Evolutionary conservation across 129 eudicot species (phyloP).

Genomic region (sunflower (Helianthus annuus)): DNA sequence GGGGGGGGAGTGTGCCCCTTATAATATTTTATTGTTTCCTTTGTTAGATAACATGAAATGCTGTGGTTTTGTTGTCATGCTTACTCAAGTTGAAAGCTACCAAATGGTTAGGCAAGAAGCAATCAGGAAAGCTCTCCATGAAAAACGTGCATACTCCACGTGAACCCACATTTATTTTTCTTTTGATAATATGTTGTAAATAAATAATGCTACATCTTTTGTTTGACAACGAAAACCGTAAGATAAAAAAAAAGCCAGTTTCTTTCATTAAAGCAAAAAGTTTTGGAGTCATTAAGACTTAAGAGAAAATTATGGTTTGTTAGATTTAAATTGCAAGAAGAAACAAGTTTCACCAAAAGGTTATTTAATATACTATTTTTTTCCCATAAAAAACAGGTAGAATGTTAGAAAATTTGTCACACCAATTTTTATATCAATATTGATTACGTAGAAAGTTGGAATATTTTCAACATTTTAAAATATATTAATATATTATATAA

Average conservation of each 20-base stretch:
- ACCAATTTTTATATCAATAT: not conserved
- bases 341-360: not conserved
- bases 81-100: slow-evolving; percentile 15
- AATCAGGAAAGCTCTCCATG: slow-evolving; percentile 3
- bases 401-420: not conserved
- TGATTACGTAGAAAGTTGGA: too few species aligned
- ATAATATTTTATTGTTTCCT: not conserved
- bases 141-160: not conserved
- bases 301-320: not conserved
- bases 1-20: too few species aligned
- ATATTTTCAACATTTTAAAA: too few species aligned
- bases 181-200: not conserved
- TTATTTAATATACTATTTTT: not conserved
- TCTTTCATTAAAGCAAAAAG: not conserved
- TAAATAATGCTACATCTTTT: not conserved
- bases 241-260: not conserved
- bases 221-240: not conserved
- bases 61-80: too few species aligned
- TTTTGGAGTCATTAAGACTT: not conserved
- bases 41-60: not conserved
- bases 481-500: too few species aligned
- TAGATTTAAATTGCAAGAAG: not conserved
- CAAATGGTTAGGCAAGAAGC: slow-evolving; percentile 31
- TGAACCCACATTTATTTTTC: not conserved
- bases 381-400: not conserved